Evolutionary conservation across 2,329 filamentous ascomycete species (phyloP).

Genomic region (Chalaropsis thielavioides): DNA sequence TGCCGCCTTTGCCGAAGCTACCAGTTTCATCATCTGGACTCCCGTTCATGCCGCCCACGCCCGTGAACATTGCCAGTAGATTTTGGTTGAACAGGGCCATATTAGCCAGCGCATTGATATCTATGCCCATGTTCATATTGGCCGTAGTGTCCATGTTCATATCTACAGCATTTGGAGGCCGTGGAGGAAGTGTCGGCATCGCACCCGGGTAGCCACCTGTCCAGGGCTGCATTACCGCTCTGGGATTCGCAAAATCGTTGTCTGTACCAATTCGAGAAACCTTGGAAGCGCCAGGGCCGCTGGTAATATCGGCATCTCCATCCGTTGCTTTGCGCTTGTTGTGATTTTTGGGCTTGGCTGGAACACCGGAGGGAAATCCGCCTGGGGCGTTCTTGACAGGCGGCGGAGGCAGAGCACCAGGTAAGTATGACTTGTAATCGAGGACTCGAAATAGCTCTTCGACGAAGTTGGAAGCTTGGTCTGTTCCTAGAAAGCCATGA

Average conservation of each 20-base stretch:
- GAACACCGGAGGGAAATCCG: neutral
- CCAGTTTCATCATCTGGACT: neutral
- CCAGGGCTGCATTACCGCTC: slow-evolving; percentile 6
- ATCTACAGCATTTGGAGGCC: neutral
- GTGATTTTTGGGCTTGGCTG: slow-evolving; percentile 12
- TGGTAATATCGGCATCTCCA: neutral
- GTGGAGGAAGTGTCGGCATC: neutral
- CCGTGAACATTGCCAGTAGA: slow-evolving; percentile 14
- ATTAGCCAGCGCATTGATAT: slow-evolving; percentile 13
- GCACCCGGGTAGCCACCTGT: neutral
- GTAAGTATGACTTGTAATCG: slow-evolving; percentile 39
- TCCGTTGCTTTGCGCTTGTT: slow-evolving; percentile 8
- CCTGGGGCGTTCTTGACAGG: neutral
- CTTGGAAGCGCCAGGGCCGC: slow-evolving; percentile 1
- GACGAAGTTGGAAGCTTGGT: slow-evolving; percentile 23
- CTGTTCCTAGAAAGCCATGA: neutral
- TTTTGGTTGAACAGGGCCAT: slow-evolving; percentile 16
- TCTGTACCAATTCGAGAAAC: neutral
- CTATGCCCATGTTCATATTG: slow-evolving; percentile 10
- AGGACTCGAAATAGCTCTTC: slow-evolving; percentile 49
- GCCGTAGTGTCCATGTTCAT: neutral
- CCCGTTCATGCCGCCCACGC: neutral
- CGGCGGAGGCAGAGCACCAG: slow-evolving; percentile 30
- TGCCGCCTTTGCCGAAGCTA: neutral
- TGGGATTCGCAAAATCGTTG: slow-evolving; percentile 5